Evolutionary conservation across 1,284 basidiomycete species (phyloP), one percentile per base, ranked within the genome.

Genomic region (Athelia sp.): DNA sequence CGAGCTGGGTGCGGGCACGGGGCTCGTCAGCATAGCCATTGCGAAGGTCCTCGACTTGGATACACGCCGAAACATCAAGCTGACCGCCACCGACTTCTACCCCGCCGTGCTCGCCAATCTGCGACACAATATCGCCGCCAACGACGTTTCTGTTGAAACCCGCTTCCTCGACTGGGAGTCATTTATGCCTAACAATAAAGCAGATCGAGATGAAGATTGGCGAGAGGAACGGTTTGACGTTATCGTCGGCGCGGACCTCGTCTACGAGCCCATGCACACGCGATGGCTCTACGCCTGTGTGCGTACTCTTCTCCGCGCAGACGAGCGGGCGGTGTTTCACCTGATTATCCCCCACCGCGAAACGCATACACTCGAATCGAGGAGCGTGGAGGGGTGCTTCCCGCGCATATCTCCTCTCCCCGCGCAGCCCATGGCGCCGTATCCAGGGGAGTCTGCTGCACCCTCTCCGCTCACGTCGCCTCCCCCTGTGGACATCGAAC

Each of bases 1-100:
- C 13, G 93, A 95, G 64, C 75, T 96, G 0, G 93, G 93, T 3
- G 87, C 93, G 0, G 93, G 93, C 0, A 96, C 93, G 0, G 93
- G 93, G 0, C 72, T 95, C 8, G 82, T 93, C n/a, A 83, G 85
- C 50, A 64, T 93, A n/a, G 74, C 78, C 3, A 63, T 80, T 1
- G 81, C 75, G 24, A 81, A 79, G 47, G 53, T 85, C 0, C 64
- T 84, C 31, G 47, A 43, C 46, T 24, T n/a, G 14, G 4, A 29
- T 29, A 22, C 49, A 32, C 21, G 50, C 29, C 19, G 18, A 8
- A 50, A 51, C n/a, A 58, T 69, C 42, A 72, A 73, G 6, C 67
- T 94, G 34, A 66, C 91, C 34, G 82, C 87, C 31, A 90, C 90
- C 3, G 93, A 96, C 67, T 88, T 86, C 64, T 83, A 90, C 55